Evolutionary conservation across 2,329 filamentous ascomycete species (phyloP).

Genomic region (Hansfordia pulvinata): DNA sequence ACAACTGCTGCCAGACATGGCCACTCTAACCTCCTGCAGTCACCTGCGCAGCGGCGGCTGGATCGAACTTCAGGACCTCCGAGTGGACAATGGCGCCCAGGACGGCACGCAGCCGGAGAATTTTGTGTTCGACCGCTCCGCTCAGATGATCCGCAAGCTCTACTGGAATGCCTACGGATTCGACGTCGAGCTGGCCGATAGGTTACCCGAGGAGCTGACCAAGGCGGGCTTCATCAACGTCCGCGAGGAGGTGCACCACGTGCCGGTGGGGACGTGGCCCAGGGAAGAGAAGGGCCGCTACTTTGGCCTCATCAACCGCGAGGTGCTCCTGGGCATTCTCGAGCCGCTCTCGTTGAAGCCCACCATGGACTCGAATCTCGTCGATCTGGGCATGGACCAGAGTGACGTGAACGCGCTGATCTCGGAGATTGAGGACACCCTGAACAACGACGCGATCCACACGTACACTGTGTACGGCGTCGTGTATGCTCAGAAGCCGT

Average conservation of each 20-base stretch:
- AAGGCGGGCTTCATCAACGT: conserved; percentile 10
- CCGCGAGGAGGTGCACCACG: conserved; percentile 6
- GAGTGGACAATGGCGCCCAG: conserved; percentile 17
- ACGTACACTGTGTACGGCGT: conserved; percentile 1
- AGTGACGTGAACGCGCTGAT: conserved; percentile 2
- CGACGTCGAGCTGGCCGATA: conserved; percentile 2
- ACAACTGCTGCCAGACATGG: too few relatives aligned
- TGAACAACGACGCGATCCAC: conserved; percentile 1
- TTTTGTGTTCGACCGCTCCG: conserved; percentile 1
- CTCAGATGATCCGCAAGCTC: conserved; percentile 1
- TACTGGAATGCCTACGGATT: conserved; percentile 2
- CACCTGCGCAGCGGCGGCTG: conserved; percentile 23
- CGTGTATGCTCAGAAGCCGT: conserved; percentile 3
- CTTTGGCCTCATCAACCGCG: conserved; percentile 3
- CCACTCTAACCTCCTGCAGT: too few relatives aligned
- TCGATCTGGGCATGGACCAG: conserved; percentile 1
- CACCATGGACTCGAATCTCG: too few relatives aligned
- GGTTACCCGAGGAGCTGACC: conserved; percentile 3
- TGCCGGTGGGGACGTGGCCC: conserved; percentile 13
- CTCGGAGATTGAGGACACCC: conserved; percentile 1
- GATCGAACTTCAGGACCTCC: conserved; percentile 23
- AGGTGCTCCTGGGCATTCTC: conserved; percentile 1
- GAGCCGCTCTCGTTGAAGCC: conserved; percentile 2
- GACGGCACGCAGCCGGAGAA: conserved; percentile 11
- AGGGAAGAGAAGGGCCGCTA: conserved; percentile 5